Conservation (phyloP, 2,329 filamentous ascomycete genomes). For the Sporothrix inflata region DNA sequence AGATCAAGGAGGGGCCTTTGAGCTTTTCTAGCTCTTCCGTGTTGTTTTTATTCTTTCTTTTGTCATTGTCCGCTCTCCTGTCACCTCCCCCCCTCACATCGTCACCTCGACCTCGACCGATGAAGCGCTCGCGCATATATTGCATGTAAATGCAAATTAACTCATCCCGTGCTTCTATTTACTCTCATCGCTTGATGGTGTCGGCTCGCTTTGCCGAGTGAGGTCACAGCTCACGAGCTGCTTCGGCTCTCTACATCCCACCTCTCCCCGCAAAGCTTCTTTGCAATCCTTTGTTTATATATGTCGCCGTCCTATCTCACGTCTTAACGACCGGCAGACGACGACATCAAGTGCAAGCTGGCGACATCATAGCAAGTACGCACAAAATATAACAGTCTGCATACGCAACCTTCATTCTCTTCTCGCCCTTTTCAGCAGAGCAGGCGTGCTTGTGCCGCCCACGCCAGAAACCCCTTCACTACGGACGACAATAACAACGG, state of each 20-base stretch:
- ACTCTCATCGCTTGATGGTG: neutral
- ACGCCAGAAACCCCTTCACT: too few species aligned
- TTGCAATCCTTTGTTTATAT: slow-evolving; percentile 24
- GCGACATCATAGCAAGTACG: neutral
- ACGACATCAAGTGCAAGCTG: neutral
- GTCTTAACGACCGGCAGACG: neutral
- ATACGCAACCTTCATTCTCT: neutral
- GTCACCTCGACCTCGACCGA: neutral
- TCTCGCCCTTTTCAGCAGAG: too few species aligned
- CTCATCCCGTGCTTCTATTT: neutral
- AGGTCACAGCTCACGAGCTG: slow-evolving; percentile 17
- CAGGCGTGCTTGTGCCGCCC: neutral
- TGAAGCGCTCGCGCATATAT: slow-evolving; percentile 2
- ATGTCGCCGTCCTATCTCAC: neutral
- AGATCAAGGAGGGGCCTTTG: neutral
- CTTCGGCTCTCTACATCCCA: slow-evolving; percentile 27
- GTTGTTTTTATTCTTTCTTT: neutral
- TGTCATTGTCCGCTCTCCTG: neutral
- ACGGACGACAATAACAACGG: neutral
- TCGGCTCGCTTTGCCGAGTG: slow-evolving; percentile 11
- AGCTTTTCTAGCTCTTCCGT: neutral
- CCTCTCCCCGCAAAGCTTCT: neutral
- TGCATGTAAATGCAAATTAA: slow-evolving; percentile 22
- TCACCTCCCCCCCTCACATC: neutral
- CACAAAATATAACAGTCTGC: neutral